Conservation (phyloP, 176 grass and related monocot species). For the Lolium rigidum region DNA sequence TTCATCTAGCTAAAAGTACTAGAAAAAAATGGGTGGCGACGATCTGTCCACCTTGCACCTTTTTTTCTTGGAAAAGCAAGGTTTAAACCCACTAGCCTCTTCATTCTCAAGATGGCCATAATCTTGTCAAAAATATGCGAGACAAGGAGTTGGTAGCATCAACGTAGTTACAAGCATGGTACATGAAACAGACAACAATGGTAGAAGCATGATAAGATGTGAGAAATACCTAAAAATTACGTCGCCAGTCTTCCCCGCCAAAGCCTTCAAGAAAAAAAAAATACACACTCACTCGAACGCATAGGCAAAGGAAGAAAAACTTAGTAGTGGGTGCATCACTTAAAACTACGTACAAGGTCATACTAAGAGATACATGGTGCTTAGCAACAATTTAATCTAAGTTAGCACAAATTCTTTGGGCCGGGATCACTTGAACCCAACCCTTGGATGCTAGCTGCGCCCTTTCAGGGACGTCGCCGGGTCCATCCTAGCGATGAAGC, state of each 20-base stretch:
- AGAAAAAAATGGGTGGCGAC: not conserved
- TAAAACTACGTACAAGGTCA: too few relatives aligned
- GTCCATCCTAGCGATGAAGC: not conserved
- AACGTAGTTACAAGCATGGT: not conserved
- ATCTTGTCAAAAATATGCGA: not conserved
- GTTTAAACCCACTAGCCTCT: not conserved
- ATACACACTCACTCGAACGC: not conserved
- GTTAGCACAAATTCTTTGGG: too few relatives aligned
- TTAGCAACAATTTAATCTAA: too few relatives aligned
- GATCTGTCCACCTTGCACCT: not conserved
- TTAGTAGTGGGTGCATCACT: too few relatives aligned
- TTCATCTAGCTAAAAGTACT: not conserved
- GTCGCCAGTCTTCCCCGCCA: not conserved
- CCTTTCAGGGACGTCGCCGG: not conserved
- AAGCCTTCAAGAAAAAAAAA: not conserved
- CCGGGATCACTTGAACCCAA: too few relatives aligned
- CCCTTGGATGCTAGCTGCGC: too few relatives aligned
- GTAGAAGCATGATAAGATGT: not conserved
- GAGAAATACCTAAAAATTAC: not conserved
- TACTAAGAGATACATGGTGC: too few relatives aligned
- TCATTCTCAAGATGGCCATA: not conserved
- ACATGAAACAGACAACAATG: not conserved
- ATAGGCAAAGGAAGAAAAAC: too few relatives aligned
- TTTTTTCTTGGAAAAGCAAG: not conserved
- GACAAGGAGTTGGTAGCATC: not conserved